phyloP scores from a whole-genome alignment of 768 basidiomycete genomes.

The Russula sp. region DNA sequence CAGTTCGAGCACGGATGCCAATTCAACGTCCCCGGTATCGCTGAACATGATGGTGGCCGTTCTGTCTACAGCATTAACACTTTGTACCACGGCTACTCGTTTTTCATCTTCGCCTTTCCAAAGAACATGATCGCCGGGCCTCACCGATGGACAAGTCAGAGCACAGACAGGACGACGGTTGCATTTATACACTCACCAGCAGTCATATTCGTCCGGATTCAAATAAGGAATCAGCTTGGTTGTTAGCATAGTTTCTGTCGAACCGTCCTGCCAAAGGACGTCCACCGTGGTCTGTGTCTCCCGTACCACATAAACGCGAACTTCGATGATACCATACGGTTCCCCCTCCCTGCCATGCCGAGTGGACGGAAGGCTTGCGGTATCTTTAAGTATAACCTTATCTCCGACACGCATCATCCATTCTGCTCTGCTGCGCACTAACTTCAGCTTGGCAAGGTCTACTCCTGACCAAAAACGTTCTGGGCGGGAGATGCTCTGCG shows the following conservation, averaged over 20 bases:
- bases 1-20: conserved; percentile 81
- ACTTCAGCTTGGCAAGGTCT: conserved; percentile 60
- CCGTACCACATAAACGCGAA: conserved; percentile 59
- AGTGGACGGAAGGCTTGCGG: conserved; percentile 49
- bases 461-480: conserved; percentile 69
- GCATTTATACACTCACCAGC: conserved; percentile 54
- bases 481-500: conserved; percentile 61
- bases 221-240: conserved; percentile 74
- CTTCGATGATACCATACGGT: conserved; percentile 46
- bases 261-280: conserved; percentile 88
- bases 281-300: conserved; percentile 68
- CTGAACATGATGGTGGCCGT: conserved; percentile 63
- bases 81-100: conserved; percentile 72
- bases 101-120: conserved; percentile 74
- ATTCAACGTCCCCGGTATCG: conserved; percentile 54
- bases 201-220: conserved; percentile 90
- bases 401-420: conserved; percentile 71
- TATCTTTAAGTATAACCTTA: conserved; percentile 58
- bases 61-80: conserved; percentile 66
- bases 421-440: conserved; percentile 59
- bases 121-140: conserved; percentile 89
- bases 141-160: conserved; percentile 34
- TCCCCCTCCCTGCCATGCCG: conserved; percentile 56
- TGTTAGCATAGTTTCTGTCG: conserved; percentile 56
- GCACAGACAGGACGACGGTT: neutral